These are phyloP conservation scores for Daedaleopsis sinensis DNA, from an alignment of 768 basidiomycete genomes.

Conservation along the genomic window DNA sequence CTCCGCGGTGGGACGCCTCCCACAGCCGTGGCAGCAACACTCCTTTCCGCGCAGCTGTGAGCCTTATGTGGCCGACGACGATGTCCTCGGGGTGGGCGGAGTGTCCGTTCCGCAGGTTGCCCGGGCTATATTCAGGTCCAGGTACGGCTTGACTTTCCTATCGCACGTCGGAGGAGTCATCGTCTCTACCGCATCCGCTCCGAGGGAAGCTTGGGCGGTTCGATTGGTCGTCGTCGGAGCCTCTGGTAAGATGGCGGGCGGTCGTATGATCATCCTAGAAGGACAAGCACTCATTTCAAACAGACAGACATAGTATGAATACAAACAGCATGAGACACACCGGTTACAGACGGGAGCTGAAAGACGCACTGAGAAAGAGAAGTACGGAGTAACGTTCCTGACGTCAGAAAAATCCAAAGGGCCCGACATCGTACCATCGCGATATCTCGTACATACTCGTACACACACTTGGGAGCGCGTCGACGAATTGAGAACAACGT, in stretches of 20 bases:
- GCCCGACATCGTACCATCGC: neutral
- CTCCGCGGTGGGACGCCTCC: slow-evolving; percentile 16
- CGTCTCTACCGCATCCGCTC: neutral
- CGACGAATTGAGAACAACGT: neutral
- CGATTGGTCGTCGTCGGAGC: neutral
- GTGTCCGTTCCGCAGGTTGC: neutral
- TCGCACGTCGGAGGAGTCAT: neutral
- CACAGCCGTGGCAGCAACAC: slow-evolving; percentile 14
- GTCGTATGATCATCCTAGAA: neutral
- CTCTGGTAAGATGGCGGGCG: neutral
- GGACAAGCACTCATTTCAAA: slow-evolving; percentile 1
- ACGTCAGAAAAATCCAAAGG: neutral
- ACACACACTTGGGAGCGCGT: neutral
- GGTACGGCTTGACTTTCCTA: neutral
- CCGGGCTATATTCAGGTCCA: neutral
- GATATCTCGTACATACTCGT: slow-evolving; percentile 3
- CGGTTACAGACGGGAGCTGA: slow-evolving; percentile 1
- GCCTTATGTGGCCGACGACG: neutral
- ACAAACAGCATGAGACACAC: slow-evolving; percentile 8
- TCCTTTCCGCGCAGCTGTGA: neutral
- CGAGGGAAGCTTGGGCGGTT: neutral
- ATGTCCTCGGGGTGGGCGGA: slow-evolving; percentile 9
- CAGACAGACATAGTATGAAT: slow-evolving; percentile 4
- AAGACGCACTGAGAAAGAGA: neutral
- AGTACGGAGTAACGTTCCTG: neutral